Evolutionary conservation across 179 eudicot genomes (phyloP).

Genomic region (Heliamphora ciliata): DNA sequence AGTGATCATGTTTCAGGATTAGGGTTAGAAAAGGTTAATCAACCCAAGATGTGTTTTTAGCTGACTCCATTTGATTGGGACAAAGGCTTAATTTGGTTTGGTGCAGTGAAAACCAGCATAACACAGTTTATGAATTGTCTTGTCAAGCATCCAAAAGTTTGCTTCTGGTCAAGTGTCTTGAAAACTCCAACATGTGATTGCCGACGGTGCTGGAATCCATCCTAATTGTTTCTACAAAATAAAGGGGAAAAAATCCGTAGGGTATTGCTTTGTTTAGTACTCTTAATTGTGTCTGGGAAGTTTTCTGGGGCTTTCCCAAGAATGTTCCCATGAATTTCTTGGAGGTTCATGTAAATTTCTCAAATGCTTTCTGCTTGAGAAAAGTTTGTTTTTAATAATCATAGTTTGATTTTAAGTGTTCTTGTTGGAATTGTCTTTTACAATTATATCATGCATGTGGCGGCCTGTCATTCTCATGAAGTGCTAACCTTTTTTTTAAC

Average conservation of each 20-base stretch:
- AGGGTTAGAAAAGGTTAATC: background rate
- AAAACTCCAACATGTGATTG: background rate
- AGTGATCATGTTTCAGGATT: background rate
- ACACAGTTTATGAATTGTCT: background rate
- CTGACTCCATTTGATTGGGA: too few relatives aligned
- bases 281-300: background rate
- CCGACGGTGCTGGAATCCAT: background rate
- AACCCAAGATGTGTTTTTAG: too few relatives aligned
- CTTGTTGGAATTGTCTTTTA: background rate
- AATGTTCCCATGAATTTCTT: background rate
- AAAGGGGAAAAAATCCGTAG: background rate
- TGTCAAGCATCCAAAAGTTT: background rate
- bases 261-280: background rate
- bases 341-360: background rate
- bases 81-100: too few relatives aligned
- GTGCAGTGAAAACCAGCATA: background rate
- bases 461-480: too few relatives aligned
- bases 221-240: background rate
- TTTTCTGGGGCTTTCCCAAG: background rate
- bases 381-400: background rate
- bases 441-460: too few relatives aligned
- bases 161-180: background rate
- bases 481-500: background rate
- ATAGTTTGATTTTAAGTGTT: background rate
- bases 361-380: background rate